Evolutionary conservation across 192 early-diverging fungal species (phyloP), one percentile per base, ranked within the genome.

Genomic region (Coemansia sp.): DNA sequence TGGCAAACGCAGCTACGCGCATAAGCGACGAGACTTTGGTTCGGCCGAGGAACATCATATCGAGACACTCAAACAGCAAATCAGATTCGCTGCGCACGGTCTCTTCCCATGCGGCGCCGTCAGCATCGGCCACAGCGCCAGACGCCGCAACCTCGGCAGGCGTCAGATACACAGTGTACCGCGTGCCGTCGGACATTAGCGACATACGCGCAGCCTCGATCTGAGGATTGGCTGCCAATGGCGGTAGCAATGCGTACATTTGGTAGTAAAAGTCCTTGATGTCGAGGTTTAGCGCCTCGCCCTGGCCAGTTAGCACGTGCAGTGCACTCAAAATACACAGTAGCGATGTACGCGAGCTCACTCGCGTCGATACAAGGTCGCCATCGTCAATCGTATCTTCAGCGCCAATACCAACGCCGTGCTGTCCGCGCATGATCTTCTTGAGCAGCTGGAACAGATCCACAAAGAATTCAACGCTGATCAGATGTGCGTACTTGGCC

Each of bases 381-480:
- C 52, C 55, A 4, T 83, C 59, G 1, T 74, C 85, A 14, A 59
- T 74, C 22, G 77, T 65, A 19, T 88, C 82, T 34, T 62, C 84
- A 46, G 66, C 70, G 36, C 44, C 75, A 22, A 68, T 67, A 46
- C 66, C 81, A 2, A 76, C 82, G 57, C 85, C 85, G 23, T 86
- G 78, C 55, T 89, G 84, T 3, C 82, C 81, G 44, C 82, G 72
- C 82, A 91, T 89, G 19, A 97, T 92, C 46, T 85, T 87, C 68
- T 93, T 92, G 22, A 98, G 82, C 19, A 91, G 82, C 21, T 87
- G 82, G 47, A 98, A 73, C 65, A 98, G 74, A 74, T 97, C 95
- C 5, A 88, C 82, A 74, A 96, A 98, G 60, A 96, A 96, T 60
- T 98, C 95, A 21, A 98, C 88, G 65, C 90, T 95, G 75, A 98